phyloP scores from a whole-genome alignment of 2,329 filamentous ascomycete genomes.

The Pyrenophora tritici-repentis region DNA sequence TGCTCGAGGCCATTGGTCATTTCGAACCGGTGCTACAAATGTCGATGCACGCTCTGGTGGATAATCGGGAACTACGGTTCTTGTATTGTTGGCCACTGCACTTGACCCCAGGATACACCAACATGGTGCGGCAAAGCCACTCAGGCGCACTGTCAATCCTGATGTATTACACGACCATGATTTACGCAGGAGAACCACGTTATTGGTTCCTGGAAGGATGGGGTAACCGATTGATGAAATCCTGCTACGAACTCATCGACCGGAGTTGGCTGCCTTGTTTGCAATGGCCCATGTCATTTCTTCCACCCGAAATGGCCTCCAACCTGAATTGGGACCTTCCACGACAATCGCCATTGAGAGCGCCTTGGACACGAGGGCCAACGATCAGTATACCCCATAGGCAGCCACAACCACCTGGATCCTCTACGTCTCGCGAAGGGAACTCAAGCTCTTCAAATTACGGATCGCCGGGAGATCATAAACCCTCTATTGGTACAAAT shows the following conservation, averaged over 20 bases:
- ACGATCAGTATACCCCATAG: neutral
- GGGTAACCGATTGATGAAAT: slow-evolving; percentile 34
- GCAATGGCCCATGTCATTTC: slow-evolving; percentile 35
- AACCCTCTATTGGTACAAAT: too few species aligned
- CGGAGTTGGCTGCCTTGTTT: slow-evolving; percentile 31
- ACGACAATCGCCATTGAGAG: neutral
- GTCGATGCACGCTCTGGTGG: slow-evolving; percentile 28
- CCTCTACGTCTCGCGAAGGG: neutral
- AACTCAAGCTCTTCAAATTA: too few species aligned
- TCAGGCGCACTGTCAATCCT: slow-evolving; percentile 46
- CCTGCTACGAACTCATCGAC: slow-evolving; percentile 29
- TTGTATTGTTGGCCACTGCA: slow-evolving; percentile 48
- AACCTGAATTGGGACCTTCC: slow-evolving; percentile 1
- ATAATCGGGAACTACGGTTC: slow-evolving; percentile 44
- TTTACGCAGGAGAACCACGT: slow-evolving; percentile 40
- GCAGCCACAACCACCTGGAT: neutral
- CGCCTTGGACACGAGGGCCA: neutral
- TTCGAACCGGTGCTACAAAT: slow-evolving; percentile 30
- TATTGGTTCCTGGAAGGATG: slow-evolving; percentile 50
- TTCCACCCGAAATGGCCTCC: slow-evolving; percentile 15
- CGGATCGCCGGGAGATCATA: too few species aligned
- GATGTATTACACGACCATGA: slow-evolving; percentile 46
- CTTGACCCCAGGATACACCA: slow-evolving; percentile 39
- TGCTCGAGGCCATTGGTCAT: slow-evolving; percentile 23
- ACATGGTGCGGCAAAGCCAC: slow-evolving; percentile 36